phyloP scores from a whole-genome alignment of 805 yeast genomes.

The Saturnispora halmiae region DNA sequence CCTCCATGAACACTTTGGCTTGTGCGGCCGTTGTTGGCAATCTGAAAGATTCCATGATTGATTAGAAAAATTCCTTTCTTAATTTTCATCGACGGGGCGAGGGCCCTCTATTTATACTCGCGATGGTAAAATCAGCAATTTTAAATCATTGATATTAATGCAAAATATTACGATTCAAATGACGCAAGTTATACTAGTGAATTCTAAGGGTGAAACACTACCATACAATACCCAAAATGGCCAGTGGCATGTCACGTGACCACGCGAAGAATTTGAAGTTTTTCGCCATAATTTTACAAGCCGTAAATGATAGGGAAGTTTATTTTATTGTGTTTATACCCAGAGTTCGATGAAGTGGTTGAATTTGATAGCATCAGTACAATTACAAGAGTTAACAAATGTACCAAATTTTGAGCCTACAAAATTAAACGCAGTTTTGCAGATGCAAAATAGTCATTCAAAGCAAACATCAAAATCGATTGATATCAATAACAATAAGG shows the following conservation, averaged over 20 bases:
- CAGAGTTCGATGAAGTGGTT: neutral
- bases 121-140: conserved; percentile 5
- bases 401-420: conserved; percentile 6
- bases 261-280: too few species aligned
- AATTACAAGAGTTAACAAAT: conserved; percentile 1
- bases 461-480: conserved; percentile 30
- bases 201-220: too few species aligned
- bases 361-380: neutral
- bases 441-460: neutral
- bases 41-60: conserved; percentile 57
- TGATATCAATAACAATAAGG: conserved; percentile 37
- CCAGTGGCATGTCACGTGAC: too few species aligned
- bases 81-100: conserved; percentile 6
- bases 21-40: conserved; percentile 71
- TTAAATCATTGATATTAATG: too few species aligned
- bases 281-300: too few species aligned
- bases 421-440: neutral
- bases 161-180: too few species aligned
- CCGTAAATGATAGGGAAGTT: too few species aligned
- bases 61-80: too few species aligned
- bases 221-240: too few species aligned
- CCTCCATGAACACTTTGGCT: conserved; percentile 63
- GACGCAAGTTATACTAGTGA: too few species aligned
- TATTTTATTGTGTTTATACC: too few species aligned
- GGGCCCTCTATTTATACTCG: conserved; percentile 13